A percentile compares a stretch with the other conserved stretches of the same genome.
phyloP scores from a whole-genome alignment of 495 filamentous ascomycete species.

The Lichenothelia convexa region DNA sequence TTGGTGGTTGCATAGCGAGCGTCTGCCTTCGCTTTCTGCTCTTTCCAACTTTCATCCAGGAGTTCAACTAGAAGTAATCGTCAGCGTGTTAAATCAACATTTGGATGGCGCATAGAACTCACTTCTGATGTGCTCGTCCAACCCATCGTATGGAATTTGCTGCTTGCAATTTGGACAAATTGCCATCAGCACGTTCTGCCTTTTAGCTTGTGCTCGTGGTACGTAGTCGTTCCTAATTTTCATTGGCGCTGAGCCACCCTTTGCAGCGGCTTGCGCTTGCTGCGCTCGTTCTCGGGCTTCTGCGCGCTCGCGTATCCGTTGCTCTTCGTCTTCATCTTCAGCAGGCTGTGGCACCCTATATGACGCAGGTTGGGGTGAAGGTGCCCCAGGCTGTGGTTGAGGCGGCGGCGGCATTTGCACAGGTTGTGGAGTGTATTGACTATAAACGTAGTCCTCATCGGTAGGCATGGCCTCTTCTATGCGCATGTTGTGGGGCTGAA shows the following conservation, averaged over 20 bases:
- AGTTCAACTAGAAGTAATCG: constrained; percentile 45
- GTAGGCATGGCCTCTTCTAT: constrained; percentile 94
- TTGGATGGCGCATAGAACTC: constrained; percentile 10
- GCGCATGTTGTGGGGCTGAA: constrained; percentile 52
- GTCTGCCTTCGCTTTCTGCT: constrained; percentile 77
- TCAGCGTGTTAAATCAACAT: background rate
- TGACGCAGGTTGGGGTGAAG: constrained; percentile 14
- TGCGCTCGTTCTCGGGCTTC: constrained; percentile 55
- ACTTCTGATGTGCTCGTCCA: constrained; percentile 89
- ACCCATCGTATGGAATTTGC: constrained; percentile 65
- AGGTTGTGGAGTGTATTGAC: background rate
- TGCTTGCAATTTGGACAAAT: constrained; percentile 91
- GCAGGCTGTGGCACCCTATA: constrained; percentile 11
- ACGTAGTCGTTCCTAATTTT: constrained; percentile 89
- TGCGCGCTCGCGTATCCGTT: constrained; percentile 44
- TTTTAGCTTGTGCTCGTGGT: constrained; percentile 58
- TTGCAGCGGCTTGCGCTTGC: constrained; percentile 60
- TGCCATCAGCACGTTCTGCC: constrained; percentile 44
- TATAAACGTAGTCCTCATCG: constrained; percentile 34
- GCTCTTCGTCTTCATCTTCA: constrained; percentile 46
- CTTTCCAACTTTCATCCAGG: constrained; percentile 89
- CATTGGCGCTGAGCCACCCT: constrained; percentile 54
- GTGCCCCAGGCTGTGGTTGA: constrained; percentile 11
- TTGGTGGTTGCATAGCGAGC: constrained; percentile 74
- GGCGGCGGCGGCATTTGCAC: constrained; percentile 17